Evolutionary conservation across 2,329 filamentous ascomycete species (phyloP), one percentile per base, ranked within the genome.

Genomic region (Mycocentrospora acerina): DNA sequence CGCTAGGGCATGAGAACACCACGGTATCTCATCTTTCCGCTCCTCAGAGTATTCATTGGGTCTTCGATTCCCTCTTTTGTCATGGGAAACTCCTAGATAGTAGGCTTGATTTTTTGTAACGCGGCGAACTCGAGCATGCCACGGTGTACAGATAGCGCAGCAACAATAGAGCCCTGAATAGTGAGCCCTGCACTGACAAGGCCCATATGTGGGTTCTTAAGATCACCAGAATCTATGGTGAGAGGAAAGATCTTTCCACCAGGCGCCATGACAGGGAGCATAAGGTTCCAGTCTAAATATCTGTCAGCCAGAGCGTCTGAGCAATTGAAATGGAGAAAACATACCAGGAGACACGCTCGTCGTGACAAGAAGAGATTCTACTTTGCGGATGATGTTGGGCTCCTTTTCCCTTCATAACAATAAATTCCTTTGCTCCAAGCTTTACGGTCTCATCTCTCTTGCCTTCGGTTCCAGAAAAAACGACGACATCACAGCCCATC

Each of bases 401-500:
- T 63, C 51, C 14, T 49, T 52, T 62, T 14, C 59, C 66, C 52
- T 69, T 68, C 48, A 62, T 66, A 32, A 84, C 76, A 56, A 83
- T 76, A 53, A 85, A 85, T 51, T 79, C 78, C 29, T 71, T 71
- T 0, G 83, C 83, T 24, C 83, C 83, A 2, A 87, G 70, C 53
- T 75, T 60, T 40, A 68, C 61, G 0, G 86, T 85, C 55, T 90
- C 86, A 0, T 81, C 76, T 44, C 77, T 77, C 73, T 91, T 91
- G 51, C 72, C 74, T 43, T 80, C 76, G 7, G 81, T 80, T 0
- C 80, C 78, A 8, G 80, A 85, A 33, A 90, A 74, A 0, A 84
- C 87, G 2, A 81, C 80, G 4, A 87, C 80, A 41, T 80, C 76
- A 66, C 85, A 90, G 4, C 87, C 87, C 85, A 90, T 88, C 66